These are phyloP conservation scores for Sclerotinia spermophila DNA, from an alignment of 2,329 filamentous ascomycete genomes.

Conservation along the genomic window DNA sequence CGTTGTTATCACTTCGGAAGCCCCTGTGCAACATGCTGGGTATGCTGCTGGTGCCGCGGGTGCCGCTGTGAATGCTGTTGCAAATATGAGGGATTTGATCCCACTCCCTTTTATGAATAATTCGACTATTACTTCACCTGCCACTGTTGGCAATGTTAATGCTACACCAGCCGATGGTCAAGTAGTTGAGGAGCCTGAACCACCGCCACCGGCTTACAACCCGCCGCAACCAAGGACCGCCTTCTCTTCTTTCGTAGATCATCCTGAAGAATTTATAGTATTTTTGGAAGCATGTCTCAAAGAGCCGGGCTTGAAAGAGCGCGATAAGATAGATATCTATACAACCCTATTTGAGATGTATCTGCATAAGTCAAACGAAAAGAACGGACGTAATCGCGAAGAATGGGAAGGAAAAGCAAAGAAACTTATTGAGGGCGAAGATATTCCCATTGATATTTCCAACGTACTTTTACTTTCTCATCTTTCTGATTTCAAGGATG, in stretches of 20 bases:
- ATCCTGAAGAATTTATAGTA: constrained; percentile 83
- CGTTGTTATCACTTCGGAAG: constrained; percentile 34
- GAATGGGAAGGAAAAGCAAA: constrained; percentile 92
- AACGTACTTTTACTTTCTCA: constrained; percentile 92
- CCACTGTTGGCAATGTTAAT: constrained; percentile 47
- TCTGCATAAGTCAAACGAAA: constrained; percentile 77
- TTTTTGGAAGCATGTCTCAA: constrained; percentile 87
- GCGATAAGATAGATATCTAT: constrained; percentile 80
- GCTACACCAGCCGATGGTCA: constrained; percentile 51
- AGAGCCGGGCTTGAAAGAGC: constrained; percentile 64
- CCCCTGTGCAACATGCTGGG: constrained; percentile 27
- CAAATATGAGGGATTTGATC: constrained; percentile 79
- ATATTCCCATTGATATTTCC: constrained; percentile 86
- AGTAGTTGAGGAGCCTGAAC: constrained; percentile 48
- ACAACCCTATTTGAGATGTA: constrained; percentile 99
- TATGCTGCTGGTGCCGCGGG: constrained; percentile 48
- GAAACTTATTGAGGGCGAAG: constrained; percentile 75
- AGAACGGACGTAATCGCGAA: constrained; percentile 65
- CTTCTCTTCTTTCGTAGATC: constrained; percentile 95
- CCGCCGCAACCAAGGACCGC: constrained; percentile 81
- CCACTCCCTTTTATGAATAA: constrained; percentile 82
- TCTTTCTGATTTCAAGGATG: constrained; percentile 82
- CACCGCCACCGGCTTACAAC: constrained; percentile 58
- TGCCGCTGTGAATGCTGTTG: constrained; percentile 70
- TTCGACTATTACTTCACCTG: constrained; percentile 52